A percentile compares a stretch with the other conserved stretches of the same genome.
Conservation (phyloP, 768 basidiomycete species). For the Suillus discolor region DNA sequence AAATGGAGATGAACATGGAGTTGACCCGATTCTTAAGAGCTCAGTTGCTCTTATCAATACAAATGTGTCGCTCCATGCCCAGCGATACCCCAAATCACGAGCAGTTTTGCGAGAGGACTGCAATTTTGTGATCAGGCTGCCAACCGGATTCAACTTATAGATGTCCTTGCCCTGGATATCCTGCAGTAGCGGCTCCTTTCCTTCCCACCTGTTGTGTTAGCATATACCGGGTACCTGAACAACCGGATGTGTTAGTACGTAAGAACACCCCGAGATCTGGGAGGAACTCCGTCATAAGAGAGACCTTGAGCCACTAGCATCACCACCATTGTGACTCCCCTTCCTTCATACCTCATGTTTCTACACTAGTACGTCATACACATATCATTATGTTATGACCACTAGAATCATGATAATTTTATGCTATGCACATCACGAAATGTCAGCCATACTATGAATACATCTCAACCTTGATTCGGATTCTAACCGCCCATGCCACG, state of each 20-base stretch:
- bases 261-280: slow-evolving; percentile 54
- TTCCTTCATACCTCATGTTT: background rate
- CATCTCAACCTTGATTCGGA: background rate
- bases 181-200: too few relatives aligned
- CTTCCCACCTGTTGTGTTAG: too few relatives aligned
- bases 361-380: slow-evolving; percentile 10
- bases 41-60: too few relatives aligned
- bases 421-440: background rate
- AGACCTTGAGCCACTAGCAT: slow-evolving; percentile 9
- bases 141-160: too few relatives aligned
- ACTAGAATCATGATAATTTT: slow-evolving; percentile 20
- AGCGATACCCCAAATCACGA: too few relatives aligned
- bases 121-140: too few relatives aligned
- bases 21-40: too few relatives aligned
- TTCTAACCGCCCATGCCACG: background rate
- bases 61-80: too few relatives aligned
- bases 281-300: slow-evolving; percentile 33
- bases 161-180: too few relatives aligned
- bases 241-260: slow-evolving; percentile 32
- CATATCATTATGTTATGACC: slow-evolving; percentile 13
- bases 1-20: too few relatives aligned
- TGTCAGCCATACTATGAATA: background rate
- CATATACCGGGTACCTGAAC: too few relatives aligned
- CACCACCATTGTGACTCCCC: background rate
- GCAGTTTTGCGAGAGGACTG: too few relatives aligned